Evolutionary conservation across 2,329 filamentous ascomycete genomes (phyloP).

Genomic region (Eurotiales sp.): DNA sequence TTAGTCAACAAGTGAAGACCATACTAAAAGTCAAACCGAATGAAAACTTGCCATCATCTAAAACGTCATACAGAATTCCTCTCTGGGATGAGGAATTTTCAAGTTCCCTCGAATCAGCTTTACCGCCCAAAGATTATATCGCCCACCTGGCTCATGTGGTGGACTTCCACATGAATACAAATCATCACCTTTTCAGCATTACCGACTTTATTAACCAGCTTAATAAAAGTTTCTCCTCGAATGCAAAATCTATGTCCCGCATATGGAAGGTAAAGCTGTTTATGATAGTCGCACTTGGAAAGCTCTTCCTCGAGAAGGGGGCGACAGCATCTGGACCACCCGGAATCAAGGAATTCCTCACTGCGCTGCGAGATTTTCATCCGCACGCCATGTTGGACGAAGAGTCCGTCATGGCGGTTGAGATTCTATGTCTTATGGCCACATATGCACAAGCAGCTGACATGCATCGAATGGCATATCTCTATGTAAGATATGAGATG

Average conservation of each 20-base stretch:
- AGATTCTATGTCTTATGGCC: conserved; percentile 6
- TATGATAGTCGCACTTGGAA: conserved; percentile 8
- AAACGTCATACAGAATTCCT: not conserved
- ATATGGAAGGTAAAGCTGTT: not conserved
- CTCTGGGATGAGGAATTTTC: not conserved
- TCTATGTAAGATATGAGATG: conserved; percentile 11
- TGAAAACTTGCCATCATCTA: not conserved
- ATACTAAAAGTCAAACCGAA: not conserved
- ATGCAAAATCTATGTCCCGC: not conserved
- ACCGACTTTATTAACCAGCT: not conserved
- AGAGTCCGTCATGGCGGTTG: not conserved
- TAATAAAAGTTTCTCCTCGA: not conserved
- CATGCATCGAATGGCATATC: conserved; percentile 12
- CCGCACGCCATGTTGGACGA: not conserved
- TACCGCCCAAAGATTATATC: conserved; percentile 9
- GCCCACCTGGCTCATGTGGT: conserved; percentile 10
- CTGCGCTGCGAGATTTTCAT: not conserved
- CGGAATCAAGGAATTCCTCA: conserved; percentile 9
- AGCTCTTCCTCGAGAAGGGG: conserved; percentile 12
- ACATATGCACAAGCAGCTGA: conserved; percentile 13
- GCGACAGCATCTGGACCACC: conserved; percentile 10
- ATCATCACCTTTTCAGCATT: conserved; percentile 1
- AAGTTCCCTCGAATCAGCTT: not conserved
- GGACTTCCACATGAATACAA: conserved; percentile 12
- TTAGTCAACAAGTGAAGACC: not conserved